phyloP scores from a whole-genome alignment of 1,139 yeast genomes.

The Kodamaea sp. region DNA sequence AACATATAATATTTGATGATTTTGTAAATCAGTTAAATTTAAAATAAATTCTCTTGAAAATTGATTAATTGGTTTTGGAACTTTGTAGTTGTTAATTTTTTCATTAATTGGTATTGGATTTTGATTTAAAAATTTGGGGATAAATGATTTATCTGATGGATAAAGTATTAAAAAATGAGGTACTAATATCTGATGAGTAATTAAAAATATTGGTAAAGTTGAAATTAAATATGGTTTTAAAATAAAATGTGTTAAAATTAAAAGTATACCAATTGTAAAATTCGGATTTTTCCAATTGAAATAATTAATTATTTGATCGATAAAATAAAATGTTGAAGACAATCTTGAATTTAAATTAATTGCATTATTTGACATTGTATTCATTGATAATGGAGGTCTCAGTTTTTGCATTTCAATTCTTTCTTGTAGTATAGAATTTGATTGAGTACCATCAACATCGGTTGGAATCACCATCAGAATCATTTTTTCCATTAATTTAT shows the following conservation, averaged over 20 bases:
- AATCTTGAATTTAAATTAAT: conserved; percentile 63
- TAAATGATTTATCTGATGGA: conserved; percentile 32
- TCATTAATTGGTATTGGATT: conserved; percentile 59
- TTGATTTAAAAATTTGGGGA: conserved; percentile 21
- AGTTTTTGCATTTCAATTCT: conserved; percentile 56
- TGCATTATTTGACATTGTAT: conserved; percentile 65
- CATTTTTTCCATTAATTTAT: conserved; percentile 66
- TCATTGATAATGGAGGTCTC: conserved; percentile 69
- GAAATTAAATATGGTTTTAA: conserved; percentile 59
- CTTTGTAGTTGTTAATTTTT: conserved; percentile 39
- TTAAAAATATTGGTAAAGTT: conserved; percentile 50
- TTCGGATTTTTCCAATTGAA: conserved; percentile 64
- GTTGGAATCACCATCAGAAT: conserved; percentile 70
- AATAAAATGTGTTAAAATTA: conserved; percentile 54
- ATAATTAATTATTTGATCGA: conserved; percentile 54
- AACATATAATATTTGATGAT: conserved; percentile 70
- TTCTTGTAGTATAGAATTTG: conserved; percentile 36
- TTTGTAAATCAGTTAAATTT: conserved; percentile 81
- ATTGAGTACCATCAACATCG: conserved; percentile 42
- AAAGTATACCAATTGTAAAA: conserved; percentile 56
- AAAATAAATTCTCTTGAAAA: conserved; percentile 73
- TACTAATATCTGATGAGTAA: conserved; percentile 56
- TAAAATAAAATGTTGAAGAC: conserved; percentile 54
- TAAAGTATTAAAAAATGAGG: conserved; percentile 60
- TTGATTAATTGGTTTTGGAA: conserved; percentile 77